Conservation (phyloP, 2,329 filamentous ascomycete species). For the Talaromyces sp. region DNA sequence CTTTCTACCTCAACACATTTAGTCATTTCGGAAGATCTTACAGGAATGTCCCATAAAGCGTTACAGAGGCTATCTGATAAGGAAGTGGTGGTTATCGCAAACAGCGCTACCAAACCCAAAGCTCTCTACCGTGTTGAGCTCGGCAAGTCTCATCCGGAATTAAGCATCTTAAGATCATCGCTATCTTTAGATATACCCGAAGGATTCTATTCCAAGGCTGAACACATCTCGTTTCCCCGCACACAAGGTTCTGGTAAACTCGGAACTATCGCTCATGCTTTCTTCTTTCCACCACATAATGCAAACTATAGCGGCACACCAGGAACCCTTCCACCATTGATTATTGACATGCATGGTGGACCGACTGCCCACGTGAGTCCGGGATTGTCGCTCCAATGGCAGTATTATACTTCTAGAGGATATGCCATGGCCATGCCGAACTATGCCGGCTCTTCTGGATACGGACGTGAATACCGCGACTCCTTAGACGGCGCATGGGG, state of each 20-base stretch:
- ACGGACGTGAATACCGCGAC: slow-evolving; percentile 48
- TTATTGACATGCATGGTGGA: slow-evolving; percentile 50
- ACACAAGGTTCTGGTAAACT: slow-evolving; percentile 21
- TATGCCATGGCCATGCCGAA: slow-evolving; percentile 50
- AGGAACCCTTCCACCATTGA: slow-evolving; percentile 42
- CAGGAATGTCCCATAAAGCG: slow-evolving; percentile 30
- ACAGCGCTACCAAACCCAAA: background rate
- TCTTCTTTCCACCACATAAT: slow-evolving; percentile 49
- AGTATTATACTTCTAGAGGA: slow-evolving; percentile 53
- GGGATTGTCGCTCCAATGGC: slow-evolving; percentile 41
- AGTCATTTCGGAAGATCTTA: slow-evolving; percentile 28
- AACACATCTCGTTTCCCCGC: slow-evolving; percentile 32
- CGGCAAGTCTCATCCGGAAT: slow-evolving; percentile 1
- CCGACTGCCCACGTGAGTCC: slow-evolving; percentile 43
- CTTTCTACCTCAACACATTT: slow-evolving; percentile 25
- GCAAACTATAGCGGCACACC: slow-evolving; percentile 35
- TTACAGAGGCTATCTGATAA: slow-evolving; percentile 31
- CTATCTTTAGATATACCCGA: slow-evolving; percentile 4
- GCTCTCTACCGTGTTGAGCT: slow-evolving; percentile 4
- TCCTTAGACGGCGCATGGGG: slow-evolving; percentile 49
- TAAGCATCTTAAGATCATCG: slow-evolving; percentile 3
- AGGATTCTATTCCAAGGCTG: slow-evolving; percentile 34
- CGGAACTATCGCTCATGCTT: slow-evolving; percentile 33
- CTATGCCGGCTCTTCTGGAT: slow-evolving; percentile 49
- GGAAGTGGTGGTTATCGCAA: slow-evolving; percentile 36